phyloP scores from a whole-genome alignment of 2,329 filamentous ascomycete species.

The Hypoxylon sp. region DNA sequence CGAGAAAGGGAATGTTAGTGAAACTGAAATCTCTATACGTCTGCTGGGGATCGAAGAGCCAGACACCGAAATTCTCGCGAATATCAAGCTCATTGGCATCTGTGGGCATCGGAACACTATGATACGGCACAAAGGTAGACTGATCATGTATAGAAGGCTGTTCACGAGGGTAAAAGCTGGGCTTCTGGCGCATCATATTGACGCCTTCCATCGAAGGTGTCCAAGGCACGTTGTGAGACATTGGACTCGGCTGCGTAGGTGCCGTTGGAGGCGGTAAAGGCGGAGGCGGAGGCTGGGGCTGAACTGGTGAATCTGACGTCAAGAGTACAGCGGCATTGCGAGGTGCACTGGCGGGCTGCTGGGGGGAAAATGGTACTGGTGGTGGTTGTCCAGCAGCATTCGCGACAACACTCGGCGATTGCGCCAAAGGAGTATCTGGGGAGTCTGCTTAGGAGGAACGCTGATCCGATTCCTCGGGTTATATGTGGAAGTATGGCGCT shows the following conservation, averaged over 20 bases:
- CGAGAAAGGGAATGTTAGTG: constrained; percentile 59
- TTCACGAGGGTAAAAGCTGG: constrained; percentile 52
- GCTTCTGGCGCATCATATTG: constrained; percentile 55
- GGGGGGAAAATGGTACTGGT: constrained; percentile 39
- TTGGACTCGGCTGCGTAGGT: constrained; percentile 39
- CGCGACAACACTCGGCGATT: constrained; percentile 36
- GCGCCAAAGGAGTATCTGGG: constrained; percentile 47
- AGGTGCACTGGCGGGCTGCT: constrained; percentile 53
- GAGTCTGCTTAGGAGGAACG: constrained; percentile 48
- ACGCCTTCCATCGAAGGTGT: constrained; percentile 53
- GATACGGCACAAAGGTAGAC: constrained; percentile 52
- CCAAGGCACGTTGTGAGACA: constrained; percentile 48
- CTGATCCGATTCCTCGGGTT: constrained; percentile 62
- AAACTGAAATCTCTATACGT: constrained; percentile 58
- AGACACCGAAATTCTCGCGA: constrained; percentile 60
- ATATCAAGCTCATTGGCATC: constrained; percentile 53
- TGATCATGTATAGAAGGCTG: constrained; percentile 48
- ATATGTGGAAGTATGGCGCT: constrained; percentile 70
- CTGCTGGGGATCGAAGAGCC: constrained; percentile 63
- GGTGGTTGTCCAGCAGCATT: constrained; percentile 41
- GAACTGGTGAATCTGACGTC: constrained; percentile 55
- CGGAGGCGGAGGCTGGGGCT: constrained; percentile 44
- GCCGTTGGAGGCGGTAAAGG: constrained; percentile 33
- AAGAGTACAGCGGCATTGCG: constrained; percentile 61
- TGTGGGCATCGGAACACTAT: constrained; percentile 50